Conservation (phyloP, 2,329 filamentous ascomycete species). For the Zasmidium cellare region DNA sequence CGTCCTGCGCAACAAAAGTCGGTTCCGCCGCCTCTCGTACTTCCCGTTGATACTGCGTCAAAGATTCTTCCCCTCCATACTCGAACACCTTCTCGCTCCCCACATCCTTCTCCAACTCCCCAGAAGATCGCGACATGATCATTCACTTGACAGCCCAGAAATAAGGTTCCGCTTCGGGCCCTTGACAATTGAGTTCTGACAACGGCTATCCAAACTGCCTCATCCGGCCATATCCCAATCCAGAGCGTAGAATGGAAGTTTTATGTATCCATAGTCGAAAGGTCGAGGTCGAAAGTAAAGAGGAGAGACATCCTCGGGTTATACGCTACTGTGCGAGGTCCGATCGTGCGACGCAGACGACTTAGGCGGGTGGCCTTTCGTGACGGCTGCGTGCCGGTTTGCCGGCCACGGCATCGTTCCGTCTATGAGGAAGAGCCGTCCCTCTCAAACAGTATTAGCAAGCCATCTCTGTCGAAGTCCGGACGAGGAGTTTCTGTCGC, state of each 20-base stretch:
- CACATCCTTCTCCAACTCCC: neutral
- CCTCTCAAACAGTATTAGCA: too few relatives aligned
- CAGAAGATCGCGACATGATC: neutral
- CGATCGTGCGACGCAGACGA: neutral
- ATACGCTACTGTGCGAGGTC: neutral
- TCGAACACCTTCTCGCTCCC: neutral
- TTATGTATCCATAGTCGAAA: neutral
- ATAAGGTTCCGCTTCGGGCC: neutral
- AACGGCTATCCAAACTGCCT: neutral
- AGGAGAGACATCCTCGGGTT: neutral
- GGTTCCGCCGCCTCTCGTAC: conserved; percentile 2
- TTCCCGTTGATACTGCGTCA: conserved; percentile 2
- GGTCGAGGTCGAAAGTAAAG: neutral
- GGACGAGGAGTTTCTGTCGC: too few relatives aligned
- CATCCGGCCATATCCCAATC: neutral
- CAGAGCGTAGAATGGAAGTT: too few relatives aligned
- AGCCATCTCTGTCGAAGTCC: too few relatives aligned
- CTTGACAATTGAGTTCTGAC: neutral
- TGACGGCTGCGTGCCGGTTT: neutral
- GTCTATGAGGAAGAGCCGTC: neutral
- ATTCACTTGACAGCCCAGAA: neutral
- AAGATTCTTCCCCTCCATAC: neutral
- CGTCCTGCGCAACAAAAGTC: conserved; percentile 5
- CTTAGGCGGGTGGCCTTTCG: too few relatives aligned
- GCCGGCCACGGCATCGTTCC: neutral